Base-by-base conservation (phyloP, 345 rosid species). In the Rhodamnia argentea region DNA sequence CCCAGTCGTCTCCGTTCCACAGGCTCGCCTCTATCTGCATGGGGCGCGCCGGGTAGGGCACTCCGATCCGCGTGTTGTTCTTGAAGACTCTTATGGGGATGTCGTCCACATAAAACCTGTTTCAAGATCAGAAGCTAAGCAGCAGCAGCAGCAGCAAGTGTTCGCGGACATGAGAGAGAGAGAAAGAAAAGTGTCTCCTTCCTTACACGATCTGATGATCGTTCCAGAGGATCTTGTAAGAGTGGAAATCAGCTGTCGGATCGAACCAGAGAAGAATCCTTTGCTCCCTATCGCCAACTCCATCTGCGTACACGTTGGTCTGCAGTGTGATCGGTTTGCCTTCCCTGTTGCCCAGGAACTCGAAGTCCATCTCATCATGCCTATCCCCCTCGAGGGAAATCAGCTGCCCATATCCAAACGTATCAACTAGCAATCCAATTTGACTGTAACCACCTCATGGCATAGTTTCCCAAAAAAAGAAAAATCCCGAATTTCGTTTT, bases 341-440 rank as follows among this genome's bases (percentile, higher is more conserved):
- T 92, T 89, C 91, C 85, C 82, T 87, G 54, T 92, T 92, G 2
- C 99, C 99, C 51, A 93, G 84, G 85, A 96, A 96, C 90, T 96
- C 97, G 23, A 95, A 92, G 89, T 95, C 99, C 26, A 93, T 47
- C 88, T 96, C 98, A 62, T 94, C 96, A 6, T 90, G 98, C 56
- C 74, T 74, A 32, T 87, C 47, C 12, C 89, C 47, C 13, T 90
- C 91, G 9, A 88, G 70, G 2, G 98, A 95, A 76, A 86, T 90
- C 55, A 92, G 88, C 96, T 94, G 91, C 57, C 52, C 42, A 62
- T 7, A 54, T 54, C 10, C 11, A 40, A 50, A 50, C 20, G n/a
- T 15, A 26, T 26, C 57, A 32, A 51, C 24, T 2, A 27, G 44
- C 56, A 26, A 82, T 27, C 56, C 84, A 27, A 82, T 13, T 50